phyloP scores from a whole-genome alignment of 1,139 yeast genomes.

The Blastobotrys persicus region DNA sequence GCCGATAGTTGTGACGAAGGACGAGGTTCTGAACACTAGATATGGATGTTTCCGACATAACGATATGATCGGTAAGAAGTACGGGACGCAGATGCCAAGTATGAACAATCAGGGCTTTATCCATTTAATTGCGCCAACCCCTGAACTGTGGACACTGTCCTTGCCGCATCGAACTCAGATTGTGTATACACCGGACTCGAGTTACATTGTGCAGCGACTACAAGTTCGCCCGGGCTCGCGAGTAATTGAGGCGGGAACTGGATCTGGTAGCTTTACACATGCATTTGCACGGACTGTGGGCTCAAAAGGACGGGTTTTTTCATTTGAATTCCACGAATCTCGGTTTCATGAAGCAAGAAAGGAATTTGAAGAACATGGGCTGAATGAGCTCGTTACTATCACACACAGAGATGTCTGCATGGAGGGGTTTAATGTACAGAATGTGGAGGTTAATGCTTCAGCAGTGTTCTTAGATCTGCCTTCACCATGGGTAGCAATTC shows the following conservation, averaged over 20 bases:
- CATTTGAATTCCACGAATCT: conserved; percentile 89
- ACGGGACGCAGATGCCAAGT: conserved; percentile 85
- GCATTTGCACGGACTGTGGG: conserved; percentile 82
- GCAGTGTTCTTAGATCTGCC: conserved; percentile 89
- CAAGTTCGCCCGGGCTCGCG: conserved; percentile 69
- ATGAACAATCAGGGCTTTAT: conserved; percentile 81
- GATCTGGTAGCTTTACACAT: conserved; percentile 94
- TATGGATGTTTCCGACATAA: conserved; percentile 86
- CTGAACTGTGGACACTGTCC: conserved; percentile 93
- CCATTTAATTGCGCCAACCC: conserved; percentile 84
- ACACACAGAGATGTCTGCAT: conserved; percentile 93
- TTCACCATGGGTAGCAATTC: conserved; percentile 95
- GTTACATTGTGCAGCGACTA: conserved; percentile 81
- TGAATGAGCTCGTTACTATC: conserved; percentile 50
- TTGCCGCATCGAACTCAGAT: conserved; percentile 97
- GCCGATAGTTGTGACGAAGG: conserved; percentile 62
- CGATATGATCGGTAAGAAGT: conserved; percentile 74
- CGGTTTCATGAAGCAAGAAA: conserved; percentile 72
- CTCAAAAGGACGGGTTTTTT: conserved; percentile 60
- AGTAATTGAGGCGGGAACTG: conserved; percentile 97
- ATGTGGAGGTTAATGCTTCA: conserved; percentile 51
- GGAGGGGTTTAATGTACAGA: conserved; percentile 59
- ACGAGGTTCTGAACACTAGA: conserved; percentile 69
- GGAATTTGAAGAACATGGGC: conserved; percentile 74
- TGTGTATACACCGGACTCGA: conserved; percentile 93